Conservation (phyloP, 345 rosid species). For the Syzygium aqueum region DNA sequence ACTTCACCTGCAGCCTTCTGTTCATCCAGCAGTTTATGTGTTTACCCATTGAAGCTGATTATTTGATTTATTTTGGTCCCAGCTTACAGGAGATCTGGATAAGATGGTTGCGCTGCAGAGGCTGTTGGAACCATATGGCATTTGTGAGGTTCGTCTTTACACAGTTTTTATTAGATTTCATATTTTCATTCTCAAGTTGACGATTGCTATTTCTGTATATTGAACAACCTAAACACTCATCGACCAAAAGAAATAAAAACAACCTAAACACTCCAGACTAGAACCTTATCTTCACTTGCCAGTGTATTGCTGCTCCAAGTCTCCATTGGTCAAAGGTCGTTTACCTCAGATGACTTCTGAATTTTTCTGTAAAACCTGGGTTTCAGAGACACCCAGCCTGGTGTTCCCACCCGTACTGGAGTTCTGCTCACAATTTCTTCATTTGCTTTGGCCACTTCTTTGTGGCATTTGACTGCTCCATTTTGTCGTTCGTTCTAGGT, state of each 20-base stretch:
- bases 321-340: not conserved
- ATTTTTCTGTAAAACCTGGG: not conserved
- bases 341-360: not conserved
- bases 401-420: not conserved
- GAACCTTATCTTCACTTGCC: not conserved
- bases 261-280: not conserved
- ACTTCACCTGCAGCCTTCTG: not conserved
- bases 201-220: not conserved
- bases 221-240: not conserved
- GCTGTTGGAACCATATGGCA: slow-evolving; percentile 87
- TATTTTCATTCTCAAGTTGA: not conserved
- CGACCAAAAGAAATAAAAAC: not conserved
- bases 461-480: not conserved
- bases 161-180: not conserved
- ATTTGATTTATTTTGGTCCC: slow-evolving; percentile 10
- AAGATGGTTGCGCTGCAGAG: slow-evolving; percentile 96
- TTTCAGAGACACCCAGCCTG: not conserved
- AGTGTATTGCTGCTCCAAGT: not conserved
- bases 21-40: not conserved
- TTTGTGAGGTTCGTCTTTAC: slow-evolving; percentile 67
- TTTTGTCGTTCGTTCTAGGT: not conserved
- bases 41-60: slow-evolving; percentile 1
- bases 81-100: slow-evolving; percentile 89
- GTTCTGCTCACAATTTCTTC: not conserved
- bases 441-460: not conserved